Conservation (phyloP, 192 early-diverging fungal genomes). For the Dispira simplex region DNA sequence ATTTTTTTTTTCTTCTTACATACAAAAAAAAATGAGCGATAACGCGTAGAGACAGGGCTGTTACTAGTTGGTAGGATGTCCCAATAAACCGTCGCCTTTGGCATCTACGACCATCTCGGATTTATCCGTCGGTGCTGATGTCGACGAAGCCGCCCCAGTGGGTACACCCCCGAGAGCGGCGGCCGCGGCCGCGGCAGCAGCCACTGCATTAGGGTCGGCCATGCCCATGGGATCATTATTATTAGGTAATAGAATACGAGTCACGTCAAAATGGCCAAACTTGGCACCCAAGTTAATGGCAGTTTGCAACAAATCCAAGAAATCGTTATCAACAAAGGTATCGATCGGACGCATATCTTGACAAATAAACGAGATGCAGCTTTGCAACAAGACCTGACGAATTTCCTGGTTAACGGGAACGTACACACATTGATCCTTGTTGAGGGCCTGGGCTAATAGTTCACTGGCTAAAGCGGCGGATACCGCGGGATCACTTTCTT, state of each 20-base stretch:
- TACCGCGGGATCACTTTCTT: background rate
- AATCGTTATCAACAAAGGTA: conserved; percentile 5
- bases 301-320: conserved; percentile 11
- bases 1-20: too few species aligned
- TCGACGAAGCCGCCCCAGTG: too few species aligned
- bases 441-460: conserved; percentile 8
- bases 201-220: too few species aligned
- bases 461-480: conserved; percentile 5
- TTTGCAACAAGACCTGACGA: conserved; percentile 9
- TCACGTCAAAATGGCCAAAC: conserved; percentile 9
- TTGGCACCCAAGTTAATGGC: conserved; percentile 9
- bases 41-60: too few species aligned
- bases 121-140: too few species aligned
- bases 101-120: too few species aligned
- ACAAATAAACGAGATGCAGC: conserved; percentile 10
- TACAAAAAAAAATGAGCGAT: too few species aligned
- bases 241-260: conserved; percentile 9
- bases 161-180: too few species aligned
- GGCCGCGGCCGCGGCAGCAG: too few species aligned
- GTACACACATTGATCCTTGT: conserved; percentile 5
- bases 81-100: too few species aligned
- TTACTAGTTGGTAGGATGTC: too few species aligned
- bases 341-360: conserved; percentile 9
- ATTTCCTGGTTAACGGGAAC: conserved; percentile 8
- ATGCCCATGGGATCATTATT: background rate